These are phyloP conservation scores for Clavispora carvajalis DNA, from an alignment of 805 yeast species.

Conservation along the genomic window DNA sequence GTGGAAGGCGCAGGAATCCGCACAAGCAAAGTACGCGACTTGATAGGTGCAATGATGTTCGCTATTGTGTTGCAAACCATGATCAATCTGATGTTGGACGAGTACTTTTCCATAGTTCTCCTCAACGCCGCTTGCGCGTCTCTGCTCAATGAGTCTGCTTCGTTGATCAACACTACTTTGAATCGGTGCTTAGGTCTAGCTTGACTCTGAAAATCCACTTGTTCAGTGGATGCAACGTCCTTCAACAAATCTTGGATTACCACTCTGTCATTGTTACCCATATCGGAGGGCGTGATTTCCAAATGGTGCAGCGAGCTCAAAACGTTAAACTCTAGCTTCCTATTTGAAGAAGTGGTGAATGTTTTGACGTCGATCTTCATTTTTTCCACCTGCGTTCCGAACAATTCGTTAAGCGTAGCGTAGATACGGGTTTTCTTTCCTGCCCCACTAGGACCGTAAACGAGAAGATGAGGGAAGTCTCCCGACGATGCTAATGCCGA, in stretches of 20 bases:
- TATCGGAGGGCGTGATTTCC: slow-evolving; percentile 94
- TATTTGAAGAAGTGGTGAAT: slow-evolving; percentile 65
- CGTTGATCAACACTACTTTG: slow-evolving; percentile 81
- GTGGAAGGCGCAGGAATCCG: slow-evolving; percentile 77
- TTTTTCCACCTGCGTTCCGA: slow-evolving; percentile 77
- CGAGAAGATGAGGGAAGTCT: slow-evolving; percentile 87
- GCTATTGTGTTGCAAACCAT: slow-evolving; percentile 87
- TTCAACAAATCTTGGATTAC: slow-evolving; percentile 92
- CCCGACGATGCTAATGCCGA: slow-evolving; percentile 59
- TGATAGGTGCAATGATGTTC: slow-evolving; percentile 88
- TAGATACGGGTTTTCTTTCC: slow-evolving; percentile 94
- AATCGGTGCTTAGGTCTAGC: slow-evolving; percentile 47
- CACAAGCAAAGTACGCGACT: slow-evolving; percentile 85
- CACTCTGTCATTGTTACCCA: slow-evolving; percentile 92
- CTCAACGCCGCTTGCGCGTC: slow-evolving; percentile 96
- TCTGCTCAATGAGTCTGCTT: slow-evolving; percentile 82
- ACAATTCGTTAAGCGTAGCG: slow-evolving; percentile 71
- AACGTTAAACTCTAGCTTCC: slow-evolving; percentile 86
- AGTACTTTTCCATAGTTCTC: slow-evolving; percentile 94
- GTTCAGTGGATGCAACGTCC: slow-evolving; percentile 93
- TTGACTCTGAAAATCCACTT: slow-evolving; percentile 69
- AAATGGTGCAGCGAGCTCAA: slow-evolving; percentile 88
- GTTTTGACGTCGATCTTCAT: slow-evolving; percentile 83
- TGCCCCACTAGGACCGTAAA: slow-evolving; percentile 95
- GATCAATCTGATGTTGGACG: slow-evolving; percentile 77